phyloP scores from a whole-genome alignment of 2,329 filamentous ascomycete genomes.

The Thielaviopsis cerberus region DNA sequence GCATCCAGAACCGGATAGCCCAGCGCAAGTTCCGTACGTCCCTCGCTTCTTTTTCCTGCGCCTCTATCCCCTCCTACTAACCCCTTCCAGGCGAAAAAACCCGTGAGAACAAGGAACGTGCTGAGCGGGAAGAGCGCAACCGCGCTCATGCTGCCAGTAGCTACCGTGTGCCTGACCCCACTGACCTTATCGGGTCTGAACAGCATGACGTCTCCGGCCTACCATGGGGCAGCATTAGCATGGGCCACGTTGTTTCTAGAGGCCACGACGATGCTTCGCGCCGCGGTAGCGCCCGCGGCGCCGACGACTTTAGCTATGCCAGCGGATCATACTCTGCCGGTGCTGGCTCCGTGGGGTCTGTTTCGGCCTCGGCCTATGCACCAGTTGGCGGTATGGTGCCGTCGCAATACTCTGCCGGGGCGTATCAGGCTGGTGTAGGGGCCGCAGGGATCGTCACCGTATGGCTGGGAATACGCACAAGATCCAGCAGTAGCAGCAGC shows the following conservation, averaged over 20 bases:
- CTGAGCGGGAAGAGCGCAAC: conserved; percentile 45
- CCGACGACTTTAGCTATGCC: conserved; percentile 19
- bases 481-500: neutral
- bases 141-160: conserved; percentile 42
- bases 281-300: conserved; percentile 23
- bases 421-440: neutral
- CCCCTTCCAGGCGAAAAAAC: conserved; percentile 43
- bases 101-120: conserved; percentile 46
- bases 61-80: neutral
- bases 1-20: conserved; percentile 59
- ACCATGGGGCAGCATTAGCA: conserved; percentile 52
- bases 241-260: conserved; percentile 33
- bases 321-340: conserved; percentile 15
- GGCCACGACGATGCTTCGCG: conserved; percentile 32
- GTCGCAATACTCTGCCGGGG: neutral
- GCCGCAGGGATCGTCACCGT: neutral
- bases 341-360: neutral
- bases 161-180: conserved; percentile 41
- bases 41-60: neutral
- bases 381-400: neutral
- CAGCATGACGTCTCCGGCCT: conserved; percentile 41
- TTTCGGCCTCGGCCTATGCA: neutral
- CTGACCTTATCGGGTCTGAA: conserved; percentile 28
- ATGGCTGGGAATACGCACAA: neutral
- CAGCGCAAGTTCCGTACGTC: conserved; percentile 57